These are phyloP conservation scores for Chrysanthemum makinoi DNA, from an alignment of 129 eudicot species.

Conservation along the genomic window DNA sequence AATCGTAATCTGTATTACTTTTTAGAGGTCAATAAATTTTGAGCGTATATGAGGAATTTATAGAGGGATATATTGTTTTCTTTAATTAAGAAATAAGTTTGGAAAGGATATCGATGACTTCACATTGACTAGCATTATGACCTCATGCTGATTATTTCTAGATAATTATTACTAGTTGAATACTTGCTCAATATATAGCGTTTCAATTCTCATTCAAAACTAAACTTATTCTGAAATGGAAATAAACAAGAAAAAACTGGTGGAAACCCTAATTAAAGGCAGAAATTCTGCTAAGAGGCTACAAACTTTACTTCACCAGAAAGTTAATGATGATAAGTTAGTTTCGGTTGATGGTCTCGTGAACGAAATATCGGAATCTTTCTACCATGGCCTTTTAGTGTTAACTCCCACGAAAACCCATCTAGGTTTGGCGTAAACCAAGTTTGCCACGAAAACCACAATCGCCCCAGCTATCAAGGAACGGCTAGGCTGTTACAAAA, in stretches of 20 bases:
- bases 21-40: too few relatives aligned
- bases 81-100: too few relatives aligned
- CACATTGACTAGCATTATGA: too few relatives aligned
- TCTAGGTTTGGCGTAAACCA: conserved; percentile 14
- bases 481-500: conserved; percentile 51
- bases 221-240: conserved; percentile 19
- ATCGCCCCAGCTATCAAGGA: conserved; percentile 14
- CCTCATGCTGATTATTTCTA: too few relatives aligned
- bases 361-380: conserved; percentile 33
- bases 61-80: too few relatives aligned
- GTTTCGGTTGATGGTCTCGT: conserved; percentile 33
- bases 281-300: conserved; percentile 30
- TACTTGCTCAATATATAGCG: background rate
- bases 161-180: too few relatives aligned
- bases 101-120: conserved; percentile 7
- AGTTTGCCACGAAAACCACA: conserved; percentile 1
- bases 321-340: conserved; percentile 15
- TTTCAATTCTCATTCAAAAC: background rate
- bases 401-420: conserved; percentile 23
- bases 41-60: too few relatives aligned
- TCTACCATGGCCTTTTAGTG: conserved; percentile 26
- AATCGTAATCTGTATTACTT: too few relatives aligned
- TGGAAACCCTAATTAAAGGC: conserved; percentile 35
- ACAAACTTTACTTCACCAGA: conserved; percentile 22
- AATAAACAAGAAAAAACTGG: conserved; percentile 13